These are phyloP conservation scores for Bipolaris gigantea DNA, from an alignment of 2,329 filamentous ascomycete genomes.

Conservation along the genomic window DNA sequence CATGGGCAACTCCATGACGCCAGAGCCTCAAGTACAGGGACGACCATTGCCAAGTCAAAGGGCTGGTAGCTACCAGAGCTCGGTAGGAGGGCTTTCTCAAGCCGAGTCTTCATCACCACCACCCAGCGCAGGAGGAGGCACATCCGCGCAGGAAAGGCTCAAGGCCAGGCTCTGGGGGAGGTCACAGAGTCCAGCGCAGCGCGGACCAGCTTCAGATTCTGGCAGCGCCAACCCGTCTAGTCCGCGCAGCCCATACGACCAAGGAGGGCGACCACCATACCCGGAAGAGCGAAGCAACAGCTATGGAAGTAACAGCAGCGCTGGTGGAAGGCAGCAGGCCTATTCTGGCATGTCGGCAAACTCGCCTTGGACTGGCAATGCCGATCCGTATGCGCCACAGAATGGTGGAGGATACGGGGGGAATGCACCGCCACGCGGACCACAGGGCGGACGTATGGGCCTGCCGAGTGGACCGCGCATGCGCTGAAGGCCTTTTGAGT, in stretches of 20 bases:
- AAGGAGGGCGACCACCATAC: slow-evolving; percentile 28
- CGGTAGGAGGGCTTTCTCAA: slow-evolving; percentile 40
- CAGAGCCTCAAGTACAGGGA: slow-evolving; percentile 47
- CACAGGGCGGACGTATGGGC: slow-evolving; percentile 39
- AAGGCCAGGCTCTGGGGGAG: slow-evolving; percentile 76
- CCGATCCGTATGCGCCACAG: slow-evolving; percentile 37
- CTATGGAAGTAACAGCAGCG: slow-evolving; percentile 30
- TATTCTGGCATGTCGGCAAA: slow-evolving; percentile 37
- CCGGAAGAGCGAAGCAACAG: slow-evolving; percentile 39
- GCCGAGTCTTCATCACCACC: slow-evolving; percentile 43
- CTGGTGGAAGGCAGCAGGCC: slow-evolving; percentile 33
- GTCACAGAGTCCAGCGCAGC: slow-evolving; percentile 58
- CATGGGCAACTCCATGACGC: slow-evolving; percentile 37
- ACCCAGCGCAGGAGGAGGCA: slow-evolving; percentile 46
- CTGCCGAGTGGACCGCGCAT: slow-evolving; percentile 46
- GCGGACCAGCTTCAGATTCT: slow-evolving; percentile 28
- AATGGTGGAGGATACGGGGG: slow-evolving; percentile 27
- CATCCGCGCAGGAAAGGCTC: slow-evolving; percentile 77
- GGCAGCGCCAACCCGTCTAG: slow-evolving; percentile 11
- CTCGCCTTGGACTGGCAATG: slow-evolving; percentile 37
- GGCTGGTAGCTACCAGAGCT: slow-evolving; percentile 72
- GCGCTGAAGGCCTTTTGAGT: slow-evolving; percentile 22
- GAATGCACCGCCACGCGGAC: slow-evolving; percentile 28
- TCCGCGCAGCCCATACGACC: slow-evolving; percentile 24
- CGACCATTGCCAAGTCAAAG: slow-evolving; percentile 72